A percentile compares a stretch with the other conserved stretches of the same genome.
phyloP scores from a whole-genome alignment of 192 early-diverging fungal species.

The Chytriomyces sp. region DNA sequence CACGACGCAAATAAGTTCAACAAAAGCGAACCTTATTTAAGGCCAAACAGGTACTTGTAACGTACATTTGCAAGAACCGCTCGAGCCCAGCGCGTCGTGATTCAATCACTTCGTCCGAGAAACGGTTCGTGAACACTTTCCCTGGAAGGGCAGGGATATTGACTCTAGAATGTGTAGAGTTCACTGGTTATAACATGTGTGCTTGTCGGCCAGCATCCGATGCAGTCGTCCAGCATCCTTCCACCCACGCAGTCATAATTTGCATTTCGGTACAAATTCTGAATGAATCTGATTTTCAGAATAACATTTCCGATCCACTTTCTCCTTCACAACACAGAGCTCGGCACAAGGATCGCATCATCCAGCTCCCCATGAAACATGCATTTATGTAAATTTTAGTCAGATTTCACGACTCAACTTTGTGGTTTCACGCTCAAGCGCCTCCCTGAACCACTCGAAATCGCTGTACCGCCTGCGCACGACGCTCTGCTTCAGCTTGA shows the following conservation, averaged over 20 bases:
- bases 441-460: constrained; percentile 98
- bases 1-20: neutral
- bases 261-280: too few relatives aligned
- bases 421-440: constrained; percentile 85
- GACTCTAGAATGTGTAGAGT: constrained; percentile 64
- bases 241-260: too few relatives aligned
- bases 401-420: too few relatives aligned
- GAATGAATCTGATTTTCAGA: neutral
- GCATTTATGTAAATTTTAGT: too few relatives aligned
- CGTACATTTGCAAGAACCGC: constrained; percentile 94
- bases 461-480: constrained; percentile 95
- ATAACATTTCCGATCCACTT: neutral
- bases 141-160: constrained; percentile 95
- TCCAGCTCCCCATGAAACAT: too few relatives aligned
- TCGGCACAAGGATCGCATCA: too few relatives aligned
- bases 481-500: constrained; percentile 80
- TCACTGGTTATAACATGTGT: too few relatives aligned
- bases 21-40: constrained; percentile 29
- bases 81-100: constrained; percentile 85
- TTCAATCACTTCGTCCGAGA: constrained; percentile 96
- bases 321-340: too few relatives aligned
- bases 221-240: too few relatives aligned
- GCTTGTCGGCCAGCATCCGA: too few relatives aligned
- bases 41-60: constrained; percentile 20
- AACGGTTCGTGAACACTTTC: constrained; percentile 95